Base-by-base conservation (phyloP, 306 rosid genomes). In the Ormosia semicastrata region DNA sequence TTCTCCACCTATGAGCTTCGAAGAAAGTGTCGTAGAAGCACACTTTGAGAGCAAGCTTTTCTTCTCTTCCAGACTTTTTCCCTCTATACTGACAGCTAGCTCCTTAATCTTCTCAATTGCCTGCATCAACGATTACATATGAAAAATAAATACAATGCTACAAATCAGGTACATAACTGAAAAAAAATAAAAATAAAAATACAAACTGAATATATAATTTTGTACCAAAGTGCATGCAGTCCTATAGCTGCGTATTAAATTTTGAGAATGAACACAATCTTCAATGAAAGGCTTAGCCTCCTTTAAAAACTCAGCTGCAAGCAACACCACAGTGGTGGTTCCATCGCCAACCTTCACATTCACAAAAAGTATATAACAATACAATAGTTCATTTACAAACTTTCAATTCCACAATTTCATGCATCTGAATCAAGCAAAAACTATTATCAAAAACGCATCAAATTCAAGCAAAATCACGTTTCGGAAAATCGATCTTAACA, bases 211-310 rank as follows among this genome's bases (percentile, higher is more conserved):
- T 59, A 53, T 43, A 50, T 34, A 78, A 49, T 5, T 4, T 6
- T 10, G 0, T 87, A 96, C 99, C 97, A 96, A 86, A 74, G 83
- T 1, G 91, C 87, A 67, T 1, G 99, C 99, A 56, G 92, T 73
- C 65, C 98, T 87, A 71, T 92, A 96, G 85, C 99, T 96, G 72
- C 93, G 75, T 34, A 96, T 96, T 83, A 96, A 86, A 89, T 89
- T 94, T 78, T 96, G 99, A 3, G 99, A 84, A 84, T 96, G 99
- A 78, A 96, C 98, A 24, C 98, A 94, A 10, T 96, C 99, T 89
- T 96, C 99, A 49, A 96, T 85, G 54, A 96, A 96, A 66, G 99
- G 99, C 84, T 96, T 96, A 17, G 99, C 99, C 87, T 96, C 99
- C 84, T 75, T 93, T 77, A 96, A 76, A 65, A 96, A 96, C 87